Base-by-base conservation (phyloP, 2,329 filamentous ascomycete species). In the Ophiocordyceps sinensis region DNA sequence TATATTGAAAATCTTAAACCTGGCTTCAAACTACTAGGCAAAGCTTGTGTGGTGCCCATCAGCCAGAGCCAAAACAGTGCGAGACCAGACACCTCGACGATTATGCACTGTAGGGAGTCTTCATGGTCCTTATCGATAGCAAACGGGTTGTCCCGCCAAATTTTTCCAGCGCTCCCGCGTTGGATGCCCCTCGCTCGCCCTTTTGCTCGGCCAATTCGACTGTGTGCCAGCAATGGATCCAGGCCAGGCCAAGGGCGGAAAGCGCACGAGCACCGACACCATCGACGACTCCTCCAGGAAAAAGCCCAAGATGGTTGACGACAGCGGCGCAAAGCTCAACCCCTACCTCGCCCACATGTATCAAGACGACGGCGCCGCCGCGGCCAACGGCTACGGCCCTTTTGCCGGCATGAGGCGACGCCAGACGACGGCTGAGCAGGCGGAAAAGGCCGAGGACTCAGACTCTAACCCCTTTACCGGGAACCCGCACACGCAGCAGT, bases 341-440 rank as follows among this genome's bases (percentile, higher is more conserved):
- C 85, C 85, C 1, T 96, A 98, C 67, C 77, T 98, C 47, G 85
- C 87, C 43, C 91, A 98, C 63, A 82, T 83, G 77, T 79, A 91
- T 62, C 79, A 89, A 62, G 71, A 80, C 47, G 65, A 73, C 46
- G 53, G 55, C n/a, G n/a, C n/a, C 29, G 55, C 62, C 36, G 23
- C 7, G 23, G 58, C 56, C 58, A 66, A 61, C 50, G 61, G 52
- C 42, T 55, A 64, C 50, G 58, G 61, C 34, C 56, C 49, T 42
- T 67, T 94, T 43, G 68, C 71, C 35, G 68, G 72, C 44, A 78
- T 95, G 63, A 77, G 74, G 60, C 78, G 84, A 49, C 87, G 94
- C 60, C 64, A 77, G 43, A 93, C 87, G 1, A 96, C 87, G 2
- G 78, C 86, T 5, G 68, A 72, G 46, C 73, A 86, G 64, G 87